These are phyloP conservation scores for Scytalidium lignicola DNA, from an alignment of 2,329 filamentous ascomycete species.

Conservation along the genomic window DNA sequence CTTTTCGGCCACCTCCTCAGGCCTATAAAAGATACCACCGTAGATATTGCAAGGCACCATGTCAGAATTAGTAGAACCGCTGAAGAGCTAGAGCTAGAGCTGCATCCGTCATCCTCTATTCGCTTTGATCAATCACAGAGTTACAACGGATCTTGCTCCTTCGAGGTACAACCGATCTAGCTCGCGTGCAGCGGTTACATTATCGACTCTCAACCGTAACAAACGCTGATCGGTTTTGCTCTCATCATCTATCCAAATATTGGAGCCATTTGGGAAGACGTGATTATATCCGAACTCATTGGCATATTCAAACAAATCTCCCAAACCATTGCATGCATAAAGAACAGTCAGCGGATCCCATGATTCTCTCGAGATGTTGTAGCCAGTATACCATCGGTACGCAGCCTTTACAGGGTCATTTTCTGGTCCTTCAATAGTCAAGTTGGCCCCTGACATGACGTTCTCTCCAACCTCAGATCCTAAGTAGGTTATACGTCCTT, in stretches of 20 bases:
- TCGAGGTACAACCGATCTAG: conserved; percentile 26
- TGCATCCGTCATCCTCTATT: no score
- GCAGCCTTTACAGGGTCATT: conserved; percentile 33
- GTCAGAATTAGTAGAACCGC: no score
- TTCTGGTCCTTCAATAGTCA: conserved; percentile 28
- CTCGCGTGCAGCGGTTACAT: conserved; percentile 25
- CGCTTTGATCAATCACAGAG: no score
- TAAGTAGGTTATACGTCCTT: conserved; percentile 34
- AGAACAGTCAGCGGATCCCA: conserved; percentile 39
- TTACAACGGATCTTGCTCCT: conserved; percentile 13
- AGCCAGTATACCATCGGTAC: conserved; percentile 35
- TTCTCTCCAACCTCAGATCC: conserved; percentile 39
- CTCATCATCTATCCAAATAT: conserved; percentile 37
- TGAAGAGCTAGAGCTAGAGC: no score
- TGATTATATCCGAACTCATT: conserved; percentile 37
- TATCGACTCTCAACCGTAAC: conserved; percentile 29
- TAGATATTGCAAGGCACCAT: no score
- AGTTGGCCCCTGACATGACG: conserved; percentile 33
- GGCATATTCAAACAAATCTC: conserved; percentile 31
- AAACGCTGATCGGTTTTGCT: conserved; percentile 34
- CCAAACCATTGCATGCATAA: conserved; percentile 34
- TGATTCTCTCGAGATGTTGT: conserved; percentile 28
- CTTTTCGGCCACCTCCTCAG: no score
- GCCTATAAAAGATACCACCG: no score
- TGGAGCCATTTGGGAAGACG: conserved; percentile 35